Percentiles rank a stretch among this genome's conserved stretches.
phyloP scores from a whole-genome alignment of 225 moss, liverwort and hornwort species.

The Polytrichum commune region DNA sequence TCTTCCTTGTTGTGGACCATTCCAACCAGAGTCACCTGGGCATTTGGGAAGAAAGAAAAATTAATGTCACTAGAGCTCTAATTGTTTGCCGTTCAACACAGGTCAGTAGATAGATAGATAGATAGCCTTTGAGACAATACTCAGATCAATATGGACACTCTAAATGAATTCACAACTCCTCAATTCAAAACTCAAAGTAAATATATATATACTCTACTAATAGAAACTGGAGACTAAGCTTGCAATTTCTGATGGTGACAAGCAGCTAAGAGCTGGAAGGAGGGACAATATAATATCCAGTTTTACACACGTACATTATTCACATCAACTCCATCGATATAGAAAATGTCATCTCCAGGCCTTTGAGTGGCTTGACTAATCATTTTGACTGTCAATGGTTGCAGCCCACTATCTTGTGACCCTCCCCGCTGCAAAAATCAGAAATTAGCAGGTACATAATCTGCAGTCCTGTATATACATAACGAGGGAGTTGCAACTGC shows the following conservation, averaged over 20 bases:
- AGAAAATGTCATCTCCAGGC: conserved; percentile 89
- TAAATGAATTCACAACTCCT: too few species aligned
- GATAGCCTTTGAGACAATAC: background rate
- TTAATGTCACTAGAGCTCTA: background rate
- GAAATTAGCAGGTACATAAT: background rate
- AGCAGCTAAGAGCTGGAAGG: background rate
- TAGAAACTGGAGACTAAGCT: too few species aligned
- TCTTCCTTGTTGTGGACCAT: conserved; percentile 93
- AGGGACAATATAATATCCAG: background rate
- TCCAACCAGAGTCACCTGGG: conserved; percentile 88
- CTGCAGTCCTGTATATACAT: background rate
- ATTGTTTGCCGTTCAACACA: too few species aligned
- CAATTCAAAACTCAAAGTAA: too few species aligned
- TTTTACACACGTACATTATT: conserved; percentile 66
- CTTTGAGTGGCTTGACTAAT: conserved; percentile 74
- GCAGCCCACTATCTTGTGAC: conserved; percentile 66
- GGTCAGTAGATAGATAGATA: too few species aligned
- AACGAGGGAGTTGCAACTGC: background rate
- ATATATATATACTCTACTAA: too few species aligned
- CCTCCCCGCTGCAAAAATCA: conserved; percentile 40
- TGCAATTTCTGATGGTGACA: background rate
- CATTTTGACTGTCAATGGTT: conserved; percentile 95
- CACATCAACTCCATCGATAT: conserved; percentile 87
- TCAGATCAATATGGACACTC: background rate
- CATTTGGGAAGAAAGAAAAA: background rate